A percentile compares a stretch with the other conserved stretches of the same genome.
Evolutionary conservation across 179 eudicot species (phyloP).

Genomic region (Beta macrorhiza): DNA sequence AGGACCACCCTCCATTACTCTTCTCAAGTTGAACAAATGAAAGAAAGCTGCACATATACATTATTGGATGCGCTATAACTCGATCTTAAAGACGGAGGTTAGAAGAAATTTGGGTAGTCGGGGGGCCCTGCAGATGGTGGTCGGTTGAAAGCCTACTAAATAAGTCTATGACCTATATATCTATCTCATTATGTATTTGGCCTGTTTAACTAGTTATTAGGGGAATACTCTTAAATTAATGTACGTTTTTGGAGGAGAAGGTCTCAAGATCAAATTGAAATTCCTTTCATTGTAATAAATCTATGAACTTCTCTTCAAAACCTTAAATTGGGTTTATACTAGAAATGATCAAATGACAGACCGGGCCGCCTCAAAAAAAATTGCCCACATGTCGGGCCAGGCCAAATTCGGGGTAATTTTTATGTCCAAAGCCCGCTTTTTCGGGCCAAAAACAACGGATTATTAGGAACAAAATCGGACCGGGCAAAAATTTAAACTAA

Average conservation of each 20-base stretch:
- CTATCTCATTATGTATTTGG: background rate
- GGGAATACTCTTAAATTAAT: background rate
- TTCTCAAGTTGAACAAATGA: background rate
- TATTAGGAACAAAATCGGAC: no score
- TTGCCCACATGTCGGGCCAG: no score
- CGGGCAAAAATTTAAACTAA: no score
- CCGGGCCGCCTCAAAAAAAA: no score
- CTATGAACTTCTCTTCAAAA: no score
- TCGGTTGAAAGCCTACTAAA: constrained; percentile 5
- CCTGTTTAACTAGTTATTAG: background rate
- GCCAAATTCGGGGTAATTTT: no score
- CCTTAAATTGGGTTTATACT: no score
- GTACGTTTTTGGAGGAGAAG: background rate
- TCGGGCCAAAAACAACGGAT: no score
- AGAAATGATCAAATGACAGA: no score
- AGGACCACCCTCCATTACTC: constrained; percentile 1
- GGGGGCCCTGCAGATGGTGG: background rate
- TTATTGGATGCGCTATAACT: background rate
- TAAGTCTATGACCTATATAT: background rate
- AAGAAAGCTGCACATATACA: constrained; percentile 1
- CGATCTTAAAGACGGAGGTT: background rate
- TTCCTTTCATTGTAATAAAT: no score
- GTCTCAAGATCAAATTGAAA: background rate
- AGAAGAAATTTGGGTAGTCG: background rate
- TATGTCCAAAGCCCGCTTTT: no score